phyloP scores from a whole-genome alignment of 139 green algal genomes.

The Micractinium sp. region DNA sequence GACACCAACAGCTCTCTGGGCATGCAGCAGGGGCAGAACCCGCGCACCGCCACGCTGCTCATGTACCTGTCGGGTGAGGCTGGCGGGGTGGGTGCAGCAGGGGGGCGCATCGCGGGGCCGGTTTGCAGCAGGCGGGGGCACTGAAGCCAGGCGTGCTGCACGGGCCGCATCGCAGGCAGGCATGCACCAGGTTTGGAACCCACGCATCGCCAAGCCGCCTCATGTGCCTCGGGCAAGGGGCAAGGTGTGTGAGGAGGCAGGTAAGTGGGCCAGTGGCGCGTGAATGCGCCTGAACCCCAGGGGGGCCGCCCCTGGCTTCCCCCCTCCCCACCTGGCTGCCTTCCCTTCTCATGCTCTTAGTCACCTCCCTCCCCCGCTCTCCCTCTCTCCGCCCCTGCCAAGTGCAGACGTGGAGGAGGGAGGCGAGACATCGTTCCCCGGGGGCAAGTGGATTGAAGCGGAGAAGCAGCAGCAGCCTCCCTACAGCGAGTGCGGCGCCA shows the following conservation, averaged over 20 bases:
- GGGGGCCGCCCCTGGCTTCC: too few relatives aligned
- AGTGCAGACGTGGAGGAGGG: slow-evolving; percentile 50
- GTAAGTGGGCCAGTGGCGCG: background rate
- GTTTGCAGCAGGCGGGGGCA: too few relatives aligned
- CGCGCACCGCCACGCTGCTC: slow-evolving; percentile 10
- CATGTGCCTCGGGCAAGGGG: background rate
- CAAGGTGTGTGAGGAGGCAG: background rate
- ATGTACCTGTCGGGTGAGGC: slow-evolving; percentile 19
- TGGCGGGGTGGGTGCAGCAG: background rate
- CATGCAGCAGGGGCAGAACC: background rate
- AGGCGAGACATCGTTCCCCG: slow-evolving; percentile 47
- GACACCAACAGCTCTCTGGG: background rate
- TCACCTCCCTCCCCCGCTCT: background rate
- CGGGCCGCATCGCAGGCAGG: too few relatives aligned
- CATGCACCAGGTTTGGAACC: too few relatives aligned
- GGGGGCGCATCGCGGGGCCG: too few relatives aligned
- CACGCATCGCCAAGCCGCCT: too few relatives aligned
- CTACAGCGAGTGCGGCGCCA: background rate
- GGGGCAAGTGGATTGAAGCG: background rate
- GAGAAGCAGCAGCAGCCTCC: background rate
- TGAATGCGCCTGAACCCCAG: too few relatives aligned
- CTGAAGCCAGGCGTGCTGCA: too few relatives aligned
- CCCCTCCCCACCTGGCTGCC: too few relatives aligned
- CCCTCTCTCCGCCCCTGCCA: background rate
- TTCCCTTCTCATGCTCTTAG: background rate